phyloP scores from a whole-genome alignment of 1,284 basidiomycete species.

The Trametes sp. region DNA sequence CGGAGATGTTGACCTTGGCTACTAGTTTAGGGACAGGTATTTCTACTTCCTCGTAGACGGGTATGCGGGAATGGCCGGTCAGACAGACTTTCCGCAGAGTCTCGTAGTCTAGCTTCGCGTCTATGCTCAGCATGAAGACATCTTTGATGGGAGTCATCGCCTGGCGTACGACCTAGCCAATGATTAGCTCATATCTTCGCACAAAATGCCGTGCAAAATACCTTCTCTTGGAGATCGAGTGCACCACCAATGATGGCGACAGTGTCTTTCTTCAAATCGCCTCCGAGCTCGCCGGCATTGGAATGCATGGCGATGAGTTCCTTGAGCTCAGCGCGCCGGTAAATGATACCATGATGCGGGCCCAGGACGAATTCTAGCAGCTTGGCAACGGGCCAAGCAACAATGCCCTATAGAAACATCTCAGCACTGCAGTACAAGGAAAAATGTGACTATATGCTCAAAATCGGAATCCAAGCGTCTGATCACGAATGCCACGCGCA shows the following conservation, averaged over 20 bases:
- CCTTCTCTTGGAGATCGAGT: slow-evolving; percentile 75
- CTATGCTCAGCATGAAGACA: slow-evolving; percentile 86
- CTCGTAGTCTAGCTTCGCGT: slow-evolving; percentile 81
- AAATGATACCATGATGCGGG: slow-evolving; percentile 68
- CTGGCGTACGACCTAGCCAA: slow-evolving; percentile 43
- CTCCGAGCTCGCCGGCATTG: slow-evolving; percentile 60
- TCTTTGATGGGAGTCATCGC: slow-evolving; percentile 85
- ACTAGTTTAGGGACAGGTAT: slow-evolving; percentile 52
- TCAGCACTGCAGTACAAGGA: too few species aligned
- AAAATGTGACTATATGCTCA: too few species aligned
- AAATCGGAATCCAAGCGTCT: too few species aligned
- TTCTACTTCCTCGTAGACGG: slow-evolving; percentile 78
- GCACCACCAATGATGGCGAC: slow-evolving; percentile 81
- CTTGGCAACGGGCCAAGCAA: slow-evolving; percentile 86
- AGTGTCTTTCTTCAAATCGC: slow-evolving; percentile 76
- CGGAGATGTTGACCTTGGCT: slow-evolving; percentile 28
- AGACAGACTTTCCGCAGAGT: slow-evolving; percentile 77
- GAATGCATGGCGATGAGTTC: slow-evolving; percentile 80
- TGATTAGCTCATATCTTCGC: slow-evolving; percentile 36
- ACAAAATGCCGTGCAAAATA: background rate
- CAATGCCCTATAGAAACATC: slow-evolving; percentile 58
- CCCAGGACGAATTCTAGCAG: slow-evolving; percentile 71
- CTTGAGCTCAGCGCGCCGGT: slow-evolving; percentile 67
- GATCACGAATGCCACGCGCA: too few species aligned
- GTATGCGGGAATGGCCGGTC: slow-evolving; percentile 82